phyloP scores from a whole-genome alignment of 2,329 filamentous ascomycete species.

The Dothistroma pini region DNA sequence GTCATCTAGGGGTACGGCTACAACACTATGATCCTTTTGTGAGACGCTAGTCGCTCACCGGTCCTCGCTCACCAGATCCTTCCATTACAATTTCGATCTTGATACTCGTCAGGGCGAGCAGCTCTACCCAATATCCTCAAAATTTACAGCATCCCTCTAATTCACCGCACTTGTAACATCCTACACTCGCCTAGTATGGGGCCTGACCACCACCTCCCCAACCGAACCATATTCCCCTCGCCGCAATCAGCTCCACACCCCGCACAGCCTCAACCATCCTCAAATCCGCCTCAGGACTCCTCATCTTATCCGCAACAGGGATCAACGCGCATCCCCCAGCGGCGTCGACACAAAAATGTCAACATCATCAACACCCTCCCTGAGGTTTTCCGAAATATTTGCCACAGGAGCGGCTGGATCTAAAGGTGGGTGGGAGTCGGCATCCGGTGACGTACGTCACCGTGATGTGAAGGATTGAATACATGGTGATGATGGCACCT shows the following conservation, averaged over 20 bases:
- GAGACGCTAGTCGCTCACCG: too few species aligned
- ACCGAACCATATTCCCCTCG: slow-evolving; percentile 6
- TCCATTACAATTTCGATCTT: too few species aligned
- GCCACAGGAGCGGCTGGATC: slow-evolving; percentile 10
- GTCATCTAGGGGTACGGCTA: too few species aligned
- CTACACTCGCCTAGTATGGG: background rate
- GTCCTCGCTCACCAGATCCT: too few species aligned
- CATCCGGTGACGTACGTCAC: slow-evolving; percentile 11
- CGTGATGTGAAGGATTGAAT: slow-evolving; percentile 10
- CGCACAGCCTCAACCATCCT: background rate
- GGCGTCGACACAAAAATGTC: slow-evolving; percentile 12
- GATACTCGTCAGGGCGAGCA: too few species aligned
- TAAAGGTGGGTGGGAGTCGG: slow-evolving; percentile 2
- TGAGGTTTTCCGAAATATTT: slow-evolving; percentile 6
- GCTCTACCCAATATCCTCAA: too few species aligned
- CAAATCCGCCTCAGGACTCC: background rate
- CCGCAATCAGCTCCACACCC: background rate
- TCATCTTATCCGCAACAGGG: slow-evolving; percentile 3
- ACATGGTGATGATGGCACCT: slow-evolving; percentile 7
- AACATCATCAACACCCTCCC: slow-evolving; percentile 4
- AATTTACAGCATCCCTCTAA: too few species aligned
- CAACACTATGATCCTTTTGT: too few species aligned
- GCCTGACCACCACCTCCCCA: slow-evolving; percentile 4
- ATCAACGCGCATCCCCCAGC: slow-evolving; percentile 12
- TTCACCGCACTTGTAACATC: background rate